These are phyloP conservation scores for Blastobotrys aristatus DNA, from an alignment of 1,139 yeast genomes.

Conservation along the genomic window DNA sequence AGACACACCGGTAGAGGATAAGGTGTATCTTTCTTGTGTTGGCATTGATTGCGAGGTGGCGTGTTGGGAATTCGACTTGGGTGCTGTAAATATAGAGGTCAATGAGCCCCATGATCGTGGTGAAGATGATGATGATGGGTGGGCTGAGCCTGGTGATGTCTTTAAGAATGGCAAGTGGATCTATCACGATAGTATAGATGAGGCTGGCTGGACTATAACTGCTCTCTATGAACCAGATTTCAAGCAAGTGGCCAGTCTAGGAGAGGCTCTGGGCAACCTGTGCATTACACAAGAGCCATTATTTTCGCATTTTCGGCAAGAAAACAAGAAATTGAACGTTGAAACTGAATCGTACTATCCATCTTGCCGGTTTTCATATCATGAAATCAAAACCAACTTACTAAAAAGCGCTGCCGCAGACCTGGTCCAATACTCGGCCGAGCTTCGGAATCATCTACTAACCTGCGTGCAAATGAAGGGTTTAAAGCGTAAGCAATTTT, in stretches of 20 bases:
- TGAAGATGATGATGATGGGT: conserved; percentile 2
- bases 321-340: conserved; percentile 7
- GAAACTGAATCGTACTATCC: conserved; percentile 12
- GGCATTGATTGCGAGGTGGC: conserved; percentile 27
- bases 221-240: conserved; percentile 42
- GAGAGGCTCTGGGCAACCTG: conserved; percentile 46
- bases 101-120: not conserved
- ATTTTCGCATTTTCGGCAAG: conserved; percentile 19
- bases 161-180: not conserved
- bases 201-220: conserved; percentile 54
- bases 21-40: conserved; percentile 25
- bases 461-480: conserved; percentile 12
- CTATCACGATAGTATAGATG: conserved; percentile 25
- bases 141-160: not conserved
- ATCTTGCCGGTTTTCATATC: conserved; percentile 19
- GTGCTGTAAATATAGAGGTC: not conserved
- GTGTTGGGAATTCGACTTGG: conserved; percentile 25
- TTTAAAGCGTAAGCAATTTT: conserved; percentile 12
- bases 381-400: conserved; percentile 22
- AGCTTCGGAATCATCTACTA: not conserved
- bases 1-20: conserved; percentile 15
- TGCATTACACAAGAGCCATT: conserved; percentile 38
- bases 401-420: conserved; percentile 13
- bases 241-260: conserved; percentile 45
- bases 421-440: not conserved